phyloP scores from a whole-genome alignment of 257 asterid species.

The Jacaranda mimosifolia region DNA sequence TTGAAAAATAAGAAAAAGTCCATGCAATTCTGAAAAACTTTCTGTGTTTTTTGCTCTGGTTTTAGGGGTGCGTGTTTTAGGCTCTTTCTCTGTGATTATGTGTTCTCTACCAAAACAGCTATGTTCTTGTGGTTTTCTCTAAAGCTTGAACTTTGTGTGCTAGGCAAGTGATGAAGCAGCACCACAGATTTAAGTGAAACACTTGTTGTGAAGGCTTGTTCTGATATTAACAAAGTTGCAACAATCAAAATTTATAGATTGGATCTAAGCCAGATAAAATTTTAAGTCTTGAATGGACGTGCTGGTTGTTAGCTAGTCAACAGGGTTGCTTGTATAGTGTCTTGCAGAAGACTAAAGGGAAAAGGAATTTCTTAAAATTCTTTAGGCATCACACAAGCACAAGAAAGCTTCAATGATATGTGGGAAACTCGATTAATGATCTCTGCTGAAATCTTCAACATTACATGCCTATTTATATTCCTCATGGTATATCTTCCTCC shows the following conservation, averaged over 20 bases:
- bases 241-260: background rate
- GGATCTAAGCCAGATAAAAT: constrained; percentile 7
- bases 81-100: background rate
- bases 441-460: background rate
- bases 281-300: background rate
- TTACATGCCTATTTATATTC: background rate
- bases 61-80: background rate
- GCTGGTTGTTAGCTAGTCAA: background rate
- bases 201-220: background rate
- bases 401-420: constrained; percentile 1
- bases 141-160: constrained; percentile 17
- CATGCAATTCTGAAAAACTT: background rate
- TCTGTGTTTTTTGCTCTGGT: background rate
- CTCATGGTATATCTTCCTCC: background rate
- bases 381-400: background rate
- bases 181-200: constrained; percentile 16
- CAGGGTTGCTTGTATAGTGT: background rate
- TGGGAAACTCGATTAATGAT: background rate
- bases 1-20: background rate
- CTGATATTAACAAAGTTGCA: constrained; percentile 13
- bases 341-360: background rate
- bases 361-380: background rate
- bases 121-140: background rate
- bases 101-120: background rate
- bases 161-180: constrained; percentile 14